Conservation (phyloP, 495 filamentous ascomycete genomes). For the Talaromyces stipitatus region DNA sequence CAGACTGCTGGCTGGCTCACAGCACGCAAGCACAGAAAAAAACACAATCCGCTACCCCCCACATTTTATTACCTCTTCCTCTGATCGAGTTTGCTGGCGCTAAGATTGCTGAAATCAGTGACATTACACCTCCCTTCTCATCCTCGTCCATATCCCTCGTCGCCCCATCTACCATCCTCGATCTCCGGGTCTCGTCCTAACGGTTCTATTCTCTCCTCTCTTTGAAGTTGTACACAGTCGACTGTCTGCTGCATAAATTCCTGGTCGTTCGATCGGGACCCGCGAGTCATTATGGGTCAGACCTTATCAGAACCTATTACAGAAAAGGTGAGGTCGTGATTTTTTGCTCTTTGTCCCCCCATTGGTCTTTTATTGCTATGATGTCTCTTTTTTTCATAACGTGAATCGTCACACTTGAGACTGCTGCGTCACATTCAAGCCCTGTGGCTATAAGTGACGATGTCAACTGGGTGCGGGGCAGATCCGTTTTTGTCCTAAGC, state of each 20-base stretch:
- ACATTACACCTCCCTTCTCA: slow-evolving; percentile 3
- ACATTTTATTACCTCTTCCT: background rate
- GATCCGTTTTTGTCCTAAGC: background rate
- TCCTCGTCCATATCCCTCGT: slow-evolving; percentile 3
- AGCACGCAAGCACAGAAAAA: background rate
- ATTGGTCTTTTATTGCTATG: background rate
- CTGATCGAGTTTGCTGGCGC: slow-evolving; percentile 4
- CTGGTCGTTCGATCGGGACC: slow-evolving; percentile 6
- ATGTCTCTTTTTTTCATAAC: background rate
- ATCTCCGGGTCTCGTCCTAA: background rate
- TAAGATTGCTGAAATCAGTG: background rate
- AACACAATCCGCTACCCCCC: slow-evolving; percentile 1
- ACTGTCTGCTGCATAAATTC: slow-evolving; percentile 6
- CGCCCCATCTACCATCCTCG: background rate
- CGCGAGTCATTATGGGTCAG: slow-evolving; percentile 72
- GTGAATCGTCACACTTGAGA: background rate
- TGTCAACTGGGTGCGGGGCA: slow-evolving; percentile 7
- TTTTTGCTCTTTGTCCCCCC: background rate
- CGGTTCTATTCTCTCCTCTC: background rate
- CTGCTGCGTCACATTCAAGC: background rate
- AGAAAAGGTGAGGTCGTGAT: slow-evolving; percentile 72
- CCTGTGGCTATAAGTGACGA: background rate
- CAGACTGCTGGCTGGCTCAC: background rate
- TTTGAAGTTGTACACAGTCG: background rate
- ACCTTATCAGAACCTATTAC: slow-evolving; percentile 98